Evolutionary conservation across 1,139 yeast genomes (phyloP).

Genomic region (Hansenula lynferdii): DNA sequence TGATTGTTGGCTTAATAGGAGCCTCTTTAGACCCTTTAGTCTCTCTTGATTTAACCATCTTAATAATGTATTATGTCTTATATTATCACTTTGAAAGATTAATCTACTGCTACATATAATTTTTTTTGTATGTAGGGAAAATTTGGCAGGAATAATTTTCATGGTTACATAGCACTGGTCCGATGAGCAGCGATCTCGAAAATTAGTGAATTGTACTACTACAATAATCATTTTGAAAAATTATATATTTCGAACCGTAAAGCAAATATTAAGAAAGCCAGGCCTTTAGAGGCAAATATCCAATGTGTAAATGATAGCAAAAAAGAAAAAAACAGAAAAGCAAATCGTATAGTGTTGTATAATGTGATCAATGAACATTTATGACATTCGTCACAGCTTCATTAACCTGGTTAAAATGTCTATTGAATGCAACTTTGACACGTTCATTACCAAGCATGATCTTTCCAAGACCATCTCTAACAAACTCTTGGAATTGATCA

Average conservation of each 20-base stretch:
- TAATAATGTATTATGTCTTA: too few relatives aligned
- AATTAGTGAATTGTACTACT: neutral
- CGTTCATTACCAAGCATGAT: slow-evolving; percentile 68
- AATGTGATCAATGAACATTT: slow-evolving; percentile 4
- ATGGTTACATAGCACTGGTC: neutral
- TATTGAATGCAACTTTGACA: slow-evolving; percentile 50
- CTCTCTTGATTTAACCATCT: slow-evolving; percentile 15
- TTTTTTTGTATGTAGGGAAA: too few relatives aligned
- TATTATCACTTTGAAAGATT: too few relatives aligned
- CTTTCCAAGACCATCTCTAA: slow-evolving; percentile 53
- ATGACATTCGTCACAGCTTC: slow-evolving; percentile 29
- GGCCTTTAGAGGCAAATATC: neutral
- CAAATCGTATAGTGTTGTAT: neutral
- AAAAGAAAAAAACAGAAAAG: neutral
- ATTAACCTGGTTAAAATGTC: slow-evolving; percentile 29
- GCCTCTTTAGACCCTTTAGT: neutral
- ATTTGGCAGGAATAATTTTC: neutral
- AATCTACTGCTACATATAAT: too few relatives aligned
- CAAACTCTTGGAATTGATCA: slow-evolving; percentile 37
- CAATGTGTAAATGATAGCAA: neutral
- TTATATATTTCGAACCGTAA: too few relatives aligned
- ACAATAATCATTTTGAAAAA: too few relatives aligned
- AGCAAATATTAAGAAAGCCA: slow-evolving; percentile 1
- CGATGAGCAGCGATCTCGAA: neutral
- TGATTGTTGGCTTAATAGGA: slow-evolving; percentile 19